Conservation (phyloP, 108 stramenopile species). For the Cyclostephanos tholiformis region DNA sequence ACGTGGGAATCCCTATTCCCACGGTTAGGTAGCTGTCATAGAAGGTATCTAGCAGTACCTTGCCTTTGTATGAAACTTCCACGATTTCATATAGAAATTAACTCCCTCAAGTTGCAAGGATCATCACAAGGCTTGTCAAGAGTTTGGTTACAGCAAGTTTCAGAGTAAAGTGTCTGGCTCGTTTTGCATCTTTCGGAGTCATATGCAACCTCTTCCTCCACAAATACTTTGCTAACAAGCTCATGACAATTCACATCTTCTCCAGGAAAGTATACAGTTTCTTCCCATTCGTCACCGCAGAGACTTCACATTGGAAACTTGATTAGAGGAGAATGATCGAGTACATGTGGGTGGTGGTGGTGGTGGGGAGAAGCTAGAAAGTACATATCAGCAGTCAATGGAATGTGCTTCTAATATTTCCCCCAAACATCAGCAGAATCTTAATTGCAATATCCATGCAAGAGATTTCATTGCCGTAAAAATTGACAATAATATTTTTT, state of each 20-base stretch:
- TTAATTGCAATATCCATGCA: slow-evolving; percentile 13
- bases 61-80: slow-evolving; percentile 17
- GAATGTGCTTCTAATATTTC: slow-evolving; percentile 10
- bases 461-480: slow-evolving; percentile 18
- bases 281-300: slow-evolving; percentile 34
- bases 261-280: slow-evolving; percentile 25
- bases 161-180: slow-evolving; percentile 30
- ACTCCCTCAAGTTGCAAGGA: slow-evolving; percentile 20
- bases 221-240: slow-evolving; percentile 28
- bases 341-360: background rate
- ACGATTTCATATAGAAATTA: slow-evolving; percentile 22
- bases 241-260: slow-evolving; percentile 29
- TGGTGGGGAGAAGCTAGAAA: background rate
- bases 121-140: slow-evolving; percentile 30
- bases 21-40: too few species aligned
- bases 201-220: slow-evolving; percentile 11
- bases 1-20: too few species aligned
- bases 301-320: slow-evolving; percentile 29
- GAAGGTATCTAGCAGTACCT: too few species aligned
- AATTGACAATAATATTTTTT: background rate
- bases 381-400: slow-evolving; percentile 21
- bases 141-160: slow-evolving; percentile 29
- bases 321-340: background rate
- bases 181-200: slow-evolving; percentile 26
- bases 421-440: slow-evolving; percentile 14